Base-by-base conservation (phyloP, 176 grass and related monocot species). In the Aegilops speltoides region DNA sequence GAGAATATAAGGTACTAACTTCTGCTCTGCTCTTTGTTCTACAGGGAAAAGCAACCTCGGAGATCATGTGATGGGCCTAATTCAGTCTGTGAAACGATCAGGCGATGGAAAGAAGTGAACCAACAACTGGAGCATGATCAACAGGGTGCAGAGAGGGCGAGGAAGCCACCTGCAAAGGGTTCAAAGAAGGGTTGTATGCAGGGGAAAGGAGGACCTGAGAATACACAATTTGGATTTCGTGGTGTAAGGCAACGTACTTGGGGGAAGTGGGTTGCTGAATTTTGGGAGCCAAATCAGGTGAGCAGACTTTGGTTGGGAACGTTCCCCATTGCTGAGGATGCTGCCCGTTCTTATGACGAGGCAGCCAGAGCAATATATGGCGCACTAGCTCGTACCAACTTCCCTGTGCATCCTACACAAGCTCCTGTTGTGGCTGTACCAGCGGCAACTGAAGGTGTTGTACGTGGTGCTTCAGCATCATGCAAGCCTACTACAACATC, bases 221-320 rank as follows among this genome's bases (percentile, higher is more conserved):
- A 98, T 70, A 68, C 84, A 13, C 72, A 32, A 1, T 98, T 90
- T 63, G 81, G 77, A 7, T 98, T 90, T 71, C 88, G 94, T 46
- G 97, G 96, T 33, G 97, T 98, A 26, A 93, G 97, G 83, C 94
- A 98, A 52, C 89, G 94, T 1, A 93, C 91, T 6, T 98, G 94
- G 94, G 97, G 97, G 7, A 98, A 98, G 57, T 98, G 97, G 97
- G 97, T 98, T 33, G 92, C 97, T 63, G 97, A 96, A 85, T 96
- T 98, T 33, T 79, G 92, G 20, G 97, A 98, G 70, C 97, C 97
- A 2, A 91, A 96, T 28, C 82, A 72, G 7, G 62, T 86, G 29
- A 91, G 73, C 68, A 91, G 94, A 19, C 92, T 98, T 16, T 98
- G 94, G 97, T 63, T 98, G 19, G 97, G 97, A n/a, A 96, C 97